Conservation (phyloP, 331 rosid species). For the Cydonia oblonga region DNA sequence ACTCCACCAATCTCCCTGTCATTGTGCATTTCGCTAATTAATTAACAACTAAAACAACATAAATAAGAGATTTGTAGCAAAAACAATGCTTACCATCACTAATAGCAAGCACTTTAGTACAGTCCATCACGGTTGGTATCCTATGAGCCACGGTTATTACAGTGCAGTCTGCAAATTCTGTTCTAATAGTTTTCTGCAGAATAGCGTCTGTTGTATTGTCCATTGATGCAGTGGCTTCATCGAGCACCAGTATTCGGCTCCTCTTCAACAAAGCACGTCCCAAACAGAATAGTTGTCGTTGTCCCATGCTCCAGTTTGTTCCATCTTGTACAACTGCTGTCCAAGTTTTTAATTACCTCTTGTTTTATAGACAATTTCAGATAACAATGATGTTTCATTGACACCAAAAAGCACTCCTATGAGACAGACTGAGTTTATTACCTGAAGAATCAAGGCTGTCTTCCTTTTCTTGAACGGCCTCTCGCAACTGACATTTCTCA, state of each 20-base stretch:
- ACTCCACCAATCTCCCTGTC: slow-evolving; percentile 53
- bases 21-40: not conserved
- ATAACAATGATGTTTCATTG: no score
- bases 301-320: slow-evolving; percentile 32
- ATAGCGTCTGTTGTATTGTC: slow-evolving; percentile 54
- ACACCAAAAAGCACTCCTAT: not conserved
- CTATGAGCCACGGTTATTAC: slow-evolving; percentile 72
- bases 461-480: slow-evolving; percentile 9
- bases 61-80: not conserved
- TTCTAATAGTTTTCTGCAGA: slow-evolving; percentile 54
- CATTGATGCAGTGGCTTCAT: slow-evolving; percentile 22
- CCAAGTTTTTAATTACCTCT: not conserved
- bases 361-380: slow-evolving; percentile 5
- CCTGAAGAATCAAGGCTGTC: slow-evolving; percentile 16
- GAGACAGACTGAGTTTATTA: not conserved
- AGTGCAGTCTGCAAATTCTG: slow-evolving; percentile 59
- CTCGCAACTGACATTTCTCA: not conserved
- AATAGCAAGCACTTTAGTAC: slow-evolving; percentile 51
- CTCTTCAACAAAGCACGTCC: slow-evolving; percentile 22
- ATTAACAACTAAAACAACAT: not conserved
- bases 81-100: slow-evolving; percentile 41
- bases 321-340: slow-evolving; percentile 20
- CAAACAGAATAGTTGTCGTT: slow-evolving; percentile 21
- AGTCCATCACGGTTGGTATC: slow-evolving; percentile 75
- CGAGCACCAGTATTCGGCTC: slow-evolving; percentile 8